A percentile compares a stretch with the other conserved stretches of the same genome.
Evolutionary conservation across 1,284 basidiomycete species (phyloP).

Genomic region (Naganishia sp.): DNA sequence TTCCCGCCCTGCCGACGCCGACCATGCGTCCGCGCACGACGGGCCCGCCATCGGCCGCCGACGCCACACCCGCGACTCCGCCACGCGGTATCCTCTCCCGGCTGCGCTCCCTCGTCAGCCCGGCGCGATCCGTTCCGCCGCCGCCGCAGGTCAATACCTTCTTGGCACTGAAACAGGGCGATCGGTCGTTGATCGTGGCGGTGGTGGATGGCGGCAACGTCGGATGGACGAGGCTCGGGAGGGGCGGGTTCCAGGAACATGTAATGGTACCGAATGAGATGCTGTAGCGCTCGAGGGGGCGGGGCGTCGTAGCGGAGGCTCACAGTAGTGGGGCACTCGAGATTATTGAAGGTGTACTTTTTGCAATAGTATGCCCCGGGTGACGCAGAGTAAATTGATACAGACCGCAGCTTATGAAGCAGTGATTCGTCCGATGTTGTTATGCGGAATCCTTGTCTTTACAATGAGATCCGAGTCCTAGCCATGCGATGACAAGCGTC

Average conservation of each 20-base stretch:
- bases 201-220: constrained; percentile 86
- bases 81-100: too few relatives aligned
- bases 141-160: constrained; percentile 62
- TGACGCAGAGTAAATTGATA: too few relatives aligned
- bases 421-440: too few relatives aligned
- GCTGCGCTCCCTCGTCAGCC: too few relatives aligned
- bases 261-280: constrained; percentile 58
- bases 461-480: too few relatives aligned
- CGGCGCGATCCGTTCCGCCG: not conserved
- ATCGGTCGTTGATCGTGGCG: constrained; percentile 80
- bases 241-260: constrained; percentile 81
- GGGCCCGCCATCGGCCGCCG: constrained; percentile 1
- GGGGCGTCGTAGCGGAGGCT: too few relatives aligned
- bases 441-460: too few relatives aligned
- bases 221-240: constrained; percentile 83
- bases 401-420: too few relatives aligned
- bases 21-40: constrained; percentile 32
- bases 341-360: too few relatives aligned
- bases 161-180: constrained; percentile 76
- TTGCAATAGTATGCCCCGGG: too few relatives aligned
- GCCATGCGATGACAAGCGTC: too few relatives aligned
- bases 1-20: constrained; percentile 44
- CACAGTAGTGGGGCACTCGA: too few relatives aligned
- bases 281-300: constrained; percentile 3
- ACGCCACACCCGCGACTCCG: not conserved